phyloP scores from a whole-genome alignment of 305 asterid genomes.

The Solanum aculeatissimum region DNA sequence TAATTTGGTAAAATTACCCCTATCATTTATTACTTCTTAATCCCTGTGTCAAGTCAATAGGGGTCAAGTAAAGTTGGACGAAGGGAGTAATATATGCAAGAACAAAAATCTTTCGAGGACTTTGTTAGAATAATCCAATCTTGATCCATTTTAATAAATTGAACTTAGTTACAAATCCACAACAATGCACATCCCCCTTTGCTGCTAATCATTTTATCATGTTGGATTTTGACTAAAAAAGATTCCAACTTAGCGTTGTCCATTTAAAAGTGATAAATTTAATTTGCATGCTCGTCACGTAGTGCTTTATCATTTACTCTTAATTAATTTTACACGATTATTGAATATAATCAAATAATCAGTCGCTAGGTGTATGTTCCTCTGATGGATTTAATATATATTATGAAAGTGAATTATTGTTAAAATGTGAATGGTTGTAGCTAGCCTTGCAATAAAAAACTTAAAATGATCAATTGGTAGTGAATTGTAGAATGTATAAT shows the following conservation, averaged over 20 bases:
- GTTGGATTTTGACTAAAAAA: conserved; percentile 32
- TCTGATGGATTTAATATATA: not conserved
- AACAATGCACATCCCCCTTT: conserved; percentile 6
- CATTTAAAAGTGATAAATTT: not conserved
- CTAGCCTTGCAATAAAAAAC: not conserved
- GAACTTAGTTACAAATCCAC: conserved; percentile 31
- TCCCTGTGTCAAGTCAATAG: no score
- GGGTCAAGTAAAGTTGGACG: no score
- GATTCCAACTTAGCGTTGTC: conserved; percentile 12
- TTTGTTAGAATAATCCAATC: conserved; percentile 9
- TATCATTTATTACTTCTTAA: no score
- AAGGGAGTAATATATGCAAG: not conserved
- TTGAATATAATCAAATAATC: not conserved
- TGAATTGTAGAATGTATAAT: not conserved
- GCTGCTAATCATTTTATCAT: conserved; percentile 28
- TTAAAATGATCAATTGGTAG: not conserved
- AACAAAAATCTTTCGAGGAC: conserved; percentile 2
- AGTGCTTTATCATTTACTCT: not conserved
- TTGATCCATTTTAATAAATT: not conserved
- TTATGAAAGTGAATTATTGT: not conserved
- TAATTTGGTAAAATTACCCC: no score
- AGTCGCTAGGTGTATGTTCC: not conserved
- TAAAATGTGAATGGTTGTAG: not conserved
- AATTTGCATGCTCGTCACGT: conserved; percentile 10
- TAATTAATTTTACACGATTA: not conserved